Base-by-base conservation (phyloP, 139 green algal species). In the Microglena sp. region DNA sequence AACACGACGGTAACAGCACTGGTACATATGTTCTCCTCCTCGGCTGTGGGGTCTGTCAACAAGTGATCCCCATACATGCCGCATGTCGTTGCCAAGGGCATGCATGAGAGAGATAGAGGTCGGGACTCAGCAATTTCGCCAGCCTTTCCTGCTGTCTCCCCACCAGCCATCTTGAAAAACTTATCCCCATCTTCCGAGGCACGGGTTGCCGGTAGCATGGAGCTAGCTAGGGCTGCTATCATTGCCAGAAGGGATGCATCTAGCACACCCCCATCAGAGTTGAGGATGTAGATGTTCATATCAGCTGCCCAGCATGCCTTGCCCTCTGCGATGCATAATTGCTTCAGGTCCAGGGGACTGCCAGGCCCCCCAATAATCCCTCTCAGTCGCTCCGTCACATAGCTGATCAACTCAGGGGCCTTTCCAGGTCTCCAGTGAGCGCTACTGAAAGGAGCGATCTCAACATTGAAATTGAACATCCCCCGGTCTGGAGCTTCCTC, bases 241-340 rank as follows among this genome's bases (percentile, higher is more conserved):
- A 70, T 68, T 0, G 87, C 86, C 15, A 94, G 74, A 62, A 92
- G 62, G 18, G 60, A 62, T 18, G 75, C 80, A 33, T 94, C 87
- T 1, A 87, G 30, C 6, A 94, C 35, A 1, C 54, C 43, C 45
- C 87, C 87, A 62, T 87, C 84, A 34, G 77, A 77, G 36, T 91
- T 81, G 21, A 93, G 71, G 1, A 93, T 62, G 62, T 90, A 90
- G 0, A 92, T 28, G 62, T 92, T 83, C 2, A 93, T 33, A 46
- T 80, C 77, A 1, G 77, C 54, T 6, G 63, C 56, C 80, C 84
- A 94, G 0, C 74, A 80, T 5, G 81, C 80, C 33, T 70, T 74
- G n/a, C 79, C 77, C 5, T 58, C 24, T 1, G 62, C 59, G 31
- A 95, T 90, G 69, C 77, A 87, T 28, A 95, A 77, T 68, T 90